Evolutionary conservation across 2,329 filamentous ascomycete species (phyloP).

Genomic region (Claviceps purpurea): DNA sequence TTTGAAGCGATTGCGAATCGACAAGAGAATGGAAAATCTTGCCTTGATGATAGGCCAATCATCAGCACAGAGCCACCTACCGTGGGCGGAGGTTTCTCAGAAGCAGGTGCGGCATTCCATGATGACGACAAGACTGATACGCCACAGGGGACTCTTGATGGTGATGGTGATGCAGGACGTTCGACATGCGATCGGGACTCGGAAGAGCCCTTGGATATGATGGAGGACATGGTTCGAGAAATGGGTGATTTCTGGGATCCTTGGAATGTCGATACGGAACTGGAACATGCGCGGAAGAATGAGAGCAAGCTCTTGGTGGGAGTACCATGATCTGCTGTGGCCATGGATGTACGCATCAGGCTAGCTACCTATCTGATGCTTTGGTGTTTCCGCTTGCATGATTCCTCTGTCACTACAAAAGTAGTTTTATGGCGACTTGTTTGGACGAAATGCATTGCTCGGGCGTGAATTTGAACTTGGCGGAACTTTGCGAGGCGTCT

Average conservation of each 20-base stretch:
- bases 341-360: background rate
- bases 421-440: background rate
- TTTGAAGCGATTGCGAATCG: conserved; percentile 31
- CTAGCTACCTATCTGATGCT: background rate
- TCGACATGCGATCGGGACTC: conserved; percentile 9
- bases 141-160: background rate
- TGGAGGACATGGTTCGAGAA: conserved; percentile 23
- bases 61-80: conserved; percentile 12
- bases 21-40: conserved; percentile 15
- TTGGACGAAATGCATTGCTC: too few species aligned
- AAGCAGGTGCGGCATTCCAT: conserved; percentile 10
- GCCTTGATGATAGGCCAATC: conserved; percentile 25
- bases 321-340: background rate
- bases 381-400: background rate
- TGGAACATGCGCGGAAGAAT: conserved; percentile 17
- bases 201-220: conserved; percentile 22
- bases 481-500: too few species aligned
- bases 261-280: conserved; percentile 23
- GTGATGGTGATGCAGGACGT: background rate
- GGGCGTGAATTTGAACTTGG: too few species aligned
- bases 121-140: background rate
- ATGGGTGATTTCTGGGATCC: conserved; percentile 22
- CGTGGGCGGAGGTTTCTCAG: conserved; percentile 15
- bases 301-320: background rate
- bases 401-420: background rate